Percentiles rank a stretch among this genome's conserved stretches.
Evolutionary conservation across 352 stramenopile genomes (phyloP).

Genomic region (Pythium chondricola): DNA sequence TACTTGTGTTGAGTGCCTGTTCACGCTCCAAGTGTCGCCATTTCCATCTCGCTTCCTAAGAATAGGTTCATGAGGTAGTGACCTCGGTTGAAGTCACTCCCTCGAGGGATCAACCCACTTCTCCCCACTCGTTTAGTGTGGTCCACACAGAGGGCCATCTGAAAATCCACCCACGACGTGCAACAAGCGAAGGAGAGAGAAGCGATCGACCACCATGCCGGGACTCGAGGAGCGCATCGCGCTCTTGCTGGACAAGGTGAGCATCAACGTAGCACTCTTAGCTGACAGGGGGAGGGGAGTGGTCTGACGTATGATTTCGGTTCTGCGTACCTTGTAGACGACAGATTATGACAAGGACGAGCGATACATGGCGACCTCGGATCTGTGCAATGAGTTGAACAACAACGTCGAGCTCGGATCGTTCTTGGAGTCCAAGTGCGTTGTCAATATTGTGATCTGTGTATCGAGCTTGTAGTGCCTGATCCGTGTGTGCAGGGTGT

Average conservation of each 20-base stretch:
- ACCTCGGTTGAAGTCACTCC: conserved; percentile 22
- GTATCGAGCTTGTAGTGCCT: not conserved
- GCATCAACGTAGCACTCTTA: not conserved
- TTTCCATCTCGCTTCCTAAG: not conserved
- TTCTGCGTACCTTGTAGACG: conserved; percentile 31
- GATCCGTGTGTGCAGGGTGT: conserved; percentile 68
- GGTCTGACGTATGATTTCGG: not conserved
- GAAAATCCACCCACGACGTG: conserved; percentile 1
- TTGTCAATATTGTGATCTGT: not conserved
- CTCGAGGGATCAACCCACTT: not conserved
- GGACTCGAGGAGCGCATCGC: conserved; percentile 71
- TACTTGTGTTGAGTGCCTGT: not conserved
- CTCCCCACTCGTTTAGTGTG: conserved; percentile 5
- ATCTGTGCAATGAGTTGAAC: conserved; percentile 95
- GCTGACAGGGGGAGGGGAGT: not conserved
- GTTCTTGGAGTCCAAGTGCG: conserved; percentile 82
- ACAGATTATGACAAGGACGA: conserved; percentile 96
- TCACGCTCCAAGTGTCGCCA: not conserved
- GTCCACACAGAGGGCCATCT: conserved; percentile 5
- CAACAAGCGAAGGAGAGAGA: conserved; percentile 6
- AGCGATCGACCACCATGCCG: conserved; percentile 37
- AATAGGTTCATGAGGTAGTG: conserved; percentile 5
- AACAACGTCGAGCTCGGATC: conserved; percentile 88
- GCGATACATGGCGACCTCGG: conserved; percentile 99
- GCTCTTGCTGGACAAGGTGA: conserved; percentile 77